Conservation (phyloP, 2,329 filamentous ascomycete species). For the Xylariomycetidae sp. region DNA sequence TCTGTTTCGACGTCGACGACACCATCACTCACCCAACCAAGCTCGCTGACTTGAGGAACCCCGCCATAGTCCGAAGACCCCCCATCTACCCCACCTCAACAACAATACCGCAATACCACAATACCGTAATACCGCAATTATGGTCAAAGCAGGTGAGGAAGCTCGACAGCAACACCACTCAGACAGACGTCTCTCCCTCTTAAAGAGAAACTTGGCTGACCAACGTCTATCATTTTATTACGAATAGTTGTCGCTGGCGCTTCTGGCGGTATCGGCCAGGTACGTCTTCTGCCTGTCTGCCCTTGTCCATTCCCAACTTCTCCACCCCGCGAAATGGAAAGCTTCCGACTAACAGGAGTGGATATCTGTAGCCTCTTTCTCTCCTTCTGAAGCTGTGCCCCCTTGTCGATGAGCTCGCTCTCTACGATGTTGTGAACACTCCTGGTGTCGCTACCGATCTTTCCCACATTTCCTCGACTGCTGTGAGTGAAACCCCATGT, state of each 20-base stretch:
- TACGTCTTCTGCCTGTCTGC: conserved; percentile 37
- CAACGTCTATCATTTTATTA: neutral
- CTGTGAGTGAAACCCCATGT: conserved; percentile 52
- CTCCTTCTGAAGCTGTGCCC: conserved; percentile 90
- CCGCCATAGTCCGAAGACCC: conserved; percentile 7
- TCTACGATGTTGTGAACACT: conserved; percentile 99
- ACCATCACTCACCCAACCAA: no score
- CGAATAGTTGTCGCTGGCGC: conserved; percentile 87
- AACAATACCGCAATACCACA: neutral
- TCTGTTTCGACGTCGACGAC: no score
- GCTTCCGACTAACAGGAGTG: conserved; percentile 11
- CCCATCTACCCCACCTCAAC: conserved; percentile 17
- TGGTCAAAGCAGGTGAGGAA: conserved; percentile 58
- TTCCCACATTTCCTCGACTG: conserved; percentile 91
- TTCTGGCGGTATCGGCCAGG: conserved; percentile 97
- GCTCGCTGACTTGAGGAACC: conserved; percentile 4
- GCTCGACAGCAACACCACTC: neutral
- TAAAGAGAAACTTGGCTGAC: neutral
- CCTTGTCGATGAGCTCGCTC: conserved; percentile 83
- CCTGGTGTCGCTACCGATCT: conserved; percentile 94
- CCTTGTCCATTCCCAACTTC: neutral
- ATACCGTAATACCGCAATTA: conserved; percentile 26
- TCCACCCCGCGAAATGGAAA: conserved; percentile 3
- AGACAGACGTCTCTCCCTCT: neutral
- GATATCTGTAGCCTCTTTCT: conserved; percentile 72